Evolutionary conservation across 2,329 filamentous ascomycete genomes (phyloP).

Genomic region (Neofusicoccum ribis): DNA sequence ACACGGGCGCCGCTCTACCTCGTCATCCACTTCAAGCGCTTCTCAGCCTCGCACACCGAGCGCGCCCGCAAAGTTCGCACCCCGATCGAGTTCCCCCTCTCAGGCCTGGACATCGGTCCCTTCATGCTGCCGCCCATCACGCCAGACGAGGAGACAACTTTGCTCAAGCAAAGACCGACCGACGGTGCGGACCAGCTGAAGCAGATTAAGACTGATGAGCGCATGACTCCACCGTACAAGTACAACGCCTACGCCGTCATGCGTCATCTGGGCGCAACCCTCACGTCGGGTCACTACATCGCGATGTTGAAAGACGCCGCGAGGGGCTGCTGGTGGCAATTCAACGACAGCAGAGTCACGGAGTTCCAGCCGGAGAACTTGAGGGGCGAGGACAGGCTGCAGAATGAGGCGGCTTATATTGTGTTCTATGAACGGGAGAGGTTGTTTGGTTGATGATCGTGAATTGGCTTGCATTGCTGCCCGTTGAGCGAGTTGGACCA

Average conservation of each 20-base stretch:
- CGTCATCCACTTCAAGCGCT: slow-evolving; percentile 74
- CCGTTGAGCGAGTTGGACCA: too few species aligned
- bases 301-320: slow-evolving; percentile 56
- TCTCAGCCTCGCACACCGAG: slow-evolving; percentile 58
- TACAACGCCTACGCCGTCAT: slow-evolving; percentile 90
- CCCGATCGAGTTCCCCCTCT: slow-evolving; percentile 74
- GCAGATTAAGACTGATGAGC: slow-evolving; percentile 40
- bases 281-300: slow-evolving; percentile 78
- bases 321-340: slow-evolving; percentile 60
- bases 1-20: slow-evolving; percentile 78
- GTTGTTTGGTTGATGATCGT: not conserved
- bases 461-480: not conserved
- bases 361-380: slow-evolving; percentile 60
- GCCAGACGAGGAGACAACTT: slow-evolving; percentile 38
- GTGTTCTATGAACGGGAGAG: slow-evolving; percentile 58
- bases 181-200: slow-evolving; percentile 27
- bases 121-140: slow-evolving; percentile 56
- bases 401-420: slow-evolving; percentile 66
- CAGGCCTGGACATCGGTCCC: slow-evolving; percentile 64
- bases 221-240: slow-evolving; percentile 59
- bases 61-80: slow-evolving; percentile 68
- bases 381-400: slow-evolving; percentile 51
- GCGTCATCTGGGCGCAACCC: slow-evolving; percentile 68
- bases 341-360: slow-evolving; percentile 55
- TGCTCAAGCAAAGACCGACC: slow-evolving; percentile 28